Percentiles rank a stretch among this genome's conserved stretches.
These are phyloP conservation scores for Seminavis robusta DNA, from an alignment of 108 stramenopile genomes.

Conservation along the genomic window DNA sequence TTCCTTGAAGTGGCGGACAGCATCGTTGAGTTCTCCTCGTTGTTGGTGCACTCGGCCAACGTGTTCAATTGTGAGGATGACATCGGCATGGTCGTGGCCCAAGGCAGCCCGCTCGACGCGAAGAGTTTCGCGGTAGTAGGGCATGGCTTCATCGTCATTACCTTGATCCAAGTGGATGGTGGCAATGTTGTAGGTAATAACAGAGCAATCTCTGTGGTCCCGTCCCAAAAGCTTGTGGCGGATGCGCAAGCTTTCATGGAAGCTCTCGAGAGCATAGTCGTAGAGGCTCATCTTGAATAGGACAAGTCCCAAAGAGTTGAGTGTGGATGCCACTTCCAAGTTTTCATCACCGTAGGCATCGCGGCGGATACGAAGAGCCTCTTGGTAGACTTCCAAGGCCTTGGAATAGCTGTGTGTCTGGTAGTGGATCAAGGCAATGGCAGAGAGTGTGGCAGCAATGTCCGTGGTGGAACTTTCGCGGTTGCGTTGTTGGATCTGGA, in stretches of 20 bases:
- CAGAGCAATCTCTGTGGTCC: conserved; percentile 48
- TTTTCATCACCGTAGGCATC: conserved; percentile 41
- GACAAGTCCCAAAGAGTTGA: conserved; percentile 65
- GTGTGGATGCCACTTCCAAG: conserved; percentile 50
- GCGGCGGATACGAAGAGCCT: conserved; percentile 45
- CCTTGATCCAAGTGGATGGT: conserved; percentile 54
- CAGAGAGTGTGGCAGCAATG: conserved; percentile 52
- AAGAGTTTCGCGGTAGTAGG: conserved; percentile 50
- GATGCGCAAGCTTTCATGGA: conserved; percentile 49
- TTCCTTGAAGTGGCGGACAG: conserved; percentile 25
- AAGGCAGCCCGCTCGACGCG: conserved; percentile 45
- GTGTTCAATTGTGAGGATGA: conserved; percentile 36
- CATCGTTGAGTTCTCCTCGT: conserved; percentile 33
- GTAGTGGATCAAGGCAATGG: conserved; percentile 56
- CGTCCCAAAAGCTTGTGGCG: conserved; percentile 30
- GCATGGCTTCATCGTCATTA: conserved; percentile 55
- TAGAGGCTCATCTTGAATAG: conserved; percentile 51
- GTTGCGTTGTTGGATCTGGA: conserved; percentile 3
- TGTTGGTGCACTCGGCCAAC: conserved; percentile 36
- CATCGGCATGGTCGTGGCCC: conserved; percentile 37
- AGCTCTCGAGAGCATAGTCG: conserved; percentile 48
- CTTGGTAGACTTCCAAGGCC: conserved; percentile 48
- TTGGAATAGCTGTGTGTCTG: conserved; percentile 36
- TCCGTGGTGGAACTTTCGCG: background rate
- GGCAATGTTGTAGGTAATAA: conserved; percentile 65